Evolutionary conservation across 345 rosid genomes (phyloP).

Genomic region (Euphorbia lathyris): DNA sequence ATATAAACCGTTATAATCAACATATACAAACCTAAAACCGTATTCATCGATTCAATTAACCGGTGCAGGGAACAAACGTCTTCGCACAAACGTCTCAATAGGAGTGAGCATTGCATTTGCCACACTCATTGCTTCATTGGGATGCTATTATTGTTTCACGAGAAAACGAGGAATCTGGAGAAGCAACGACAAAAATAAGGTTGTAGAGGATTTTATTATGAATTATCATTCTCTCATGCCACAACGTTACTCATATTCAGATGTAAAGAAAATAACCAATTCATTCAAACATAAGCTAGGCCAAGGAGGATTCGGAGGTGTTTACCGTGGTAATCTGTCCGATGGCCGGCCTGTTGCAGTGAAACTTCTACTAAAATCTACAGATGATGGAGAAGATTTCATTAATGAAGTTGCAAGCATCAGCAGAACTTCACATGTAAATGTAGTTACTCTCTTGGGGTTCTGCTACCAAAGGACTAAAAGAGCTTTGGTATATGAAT

Average conservation of each 20-base stretch:
- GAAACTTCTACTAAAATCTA: constrained; percentile 21
- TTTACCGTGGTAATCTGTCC: constrained; percentile 32
- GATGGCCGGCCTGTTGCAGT: constrained; percentile 37
- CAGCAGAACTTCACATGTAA: constrained; percentile 34
- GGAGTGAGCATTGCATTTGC: background rate
- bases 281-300: constrained; percentile 33
- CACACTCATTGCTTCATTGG: background rate
- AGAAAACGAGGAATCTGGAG: background rate
- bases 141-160: background rate
- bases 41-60: too few species aligned
- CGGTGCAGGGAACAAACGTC: too few species aligned
- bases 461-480: constrained; percentile 33
- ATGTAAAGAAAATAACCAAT: constrained; percentile 24
- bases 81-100: too few species aligned
- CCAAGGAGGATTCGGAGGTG: constrained; percentile 38
- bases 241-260: constrained; percentile 10
- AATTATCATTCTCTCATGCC: constrained; percentile 2
- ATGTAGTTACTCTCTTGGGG: constrained; percentile 35
- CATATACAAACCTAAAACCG: too few species aligned
- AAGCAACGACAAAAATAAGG: too few species aligned
- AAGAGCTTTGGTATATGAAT: constrained; percentile 15
- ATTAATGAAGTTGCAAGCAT: constrained; percentile 18
- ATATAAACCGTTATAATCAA: too few species aligned
- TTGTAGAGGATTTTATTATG: constrained; percentile 13
- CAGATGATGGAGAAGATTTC: constrained; percentile 17